Conservation (phyloP, 805 yeast species). For the Ogataea methylovora region DNA sequence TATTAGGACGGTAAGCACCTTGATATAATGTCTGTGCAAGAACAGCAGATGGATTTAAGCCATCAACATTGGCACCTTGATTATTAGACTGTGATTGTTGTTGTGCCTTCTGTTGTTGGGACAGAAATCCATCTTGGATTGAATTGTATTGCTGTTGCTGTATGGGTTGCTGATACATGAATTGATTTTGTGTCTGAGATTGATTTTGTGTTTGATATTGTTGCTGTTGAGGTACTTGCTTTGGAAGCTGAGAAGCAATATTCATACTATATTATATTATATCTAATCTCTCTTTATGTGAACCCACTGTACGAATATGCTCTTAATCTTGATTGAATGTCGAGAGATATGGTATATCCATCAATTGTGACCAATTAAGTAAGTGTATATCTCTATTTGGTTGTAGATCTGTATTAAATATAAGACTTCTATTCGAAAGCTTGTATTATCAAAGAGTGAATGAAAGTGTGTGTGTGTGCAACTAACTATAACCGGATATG, state of each 20-base stretch:
- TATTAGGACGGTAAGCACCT: constrained; percentile 29
- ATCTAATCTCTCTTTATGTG: too few relatives aligned
- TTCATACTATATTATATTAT: neutral
- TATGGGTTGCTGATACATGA: constrained; percentile 4
- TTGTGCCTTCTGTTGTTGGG: constrained; percentile 15
- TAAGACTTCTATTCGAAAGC: too few relatives aligned
- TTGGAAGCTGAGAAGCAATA: constrained; percentile 2
- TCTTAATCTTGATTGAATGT: too few relatives aligned
- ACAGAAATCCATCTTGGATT: constrained; percentile 14
- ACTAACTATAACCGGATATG: too few relatives aligned
- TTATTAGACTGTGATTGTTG: constrained; percentile 7
- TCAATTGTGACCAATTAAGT: too few relatives aligned
- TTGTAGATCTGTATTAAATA: too few relatives aligned
- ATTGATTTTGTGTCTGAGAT: constrained; percentile 2
- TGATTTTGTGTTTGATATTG: constrained; percentile 8
- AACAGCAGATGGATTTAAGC: constrained; percentile 27
- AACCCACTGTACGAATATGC: too few relatives aligned
- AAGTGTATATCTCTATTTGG: too few relatives aligned
- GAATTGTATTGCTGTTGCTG: constrained; percentile 9
- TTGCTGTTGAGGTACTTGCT: constrained; percentile 11
- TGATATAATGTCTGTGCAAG: constrained; percentile 34
- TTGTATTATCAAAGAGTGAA: too few relatives aligned
- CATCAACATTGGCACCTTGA: constrained; percentile 13
- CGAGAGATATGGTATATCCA: too few relatives aligned
- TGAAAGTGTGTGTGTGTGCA: too few relatives aligned